Conservation (phyloP, 495 filamentous ascomycete species). For the Trypethelium eluteriae region DNA sequence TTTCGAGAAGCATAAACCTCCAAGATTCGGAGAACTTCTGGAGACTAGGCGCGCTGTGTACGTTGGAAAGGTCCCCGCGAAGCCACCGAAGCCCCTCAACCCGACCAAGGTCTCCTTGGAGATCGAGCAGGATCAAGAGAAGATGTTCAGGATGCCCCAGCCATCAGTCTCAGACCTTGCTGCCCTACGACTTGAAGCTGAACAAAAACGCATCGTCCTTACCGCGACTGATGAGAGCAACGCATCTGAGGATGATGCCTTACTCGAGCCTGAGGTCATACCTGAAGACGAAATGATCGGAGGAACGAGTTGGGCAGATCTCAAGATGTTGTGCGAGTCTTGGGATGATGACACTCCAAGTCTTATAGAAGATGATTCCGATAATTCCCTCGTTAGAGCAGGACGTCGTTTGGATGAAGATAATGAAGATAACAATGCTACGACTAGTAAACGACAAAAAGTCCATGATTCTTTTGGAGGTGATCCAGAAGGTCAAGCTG, state of each 20-base stretch:
- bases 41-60: constrained; percentile 65
- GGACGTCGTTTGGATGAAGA: constrained; percentile 19
- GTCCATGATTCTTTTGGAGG: constrained; percentile 19
- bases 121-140: constrained; percentile 70
- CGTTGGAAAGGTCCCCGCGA: constrained; percentile 58
- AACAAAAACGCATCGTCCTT: constrained; percentile 48
- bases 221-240: not conserved
- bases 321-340: constrained; percentile 72
- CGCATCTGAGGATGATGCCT: constrained; percentile 39
- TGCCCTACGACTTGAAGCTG: constrained; percentile 42
- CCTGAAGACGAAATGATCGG: constrained; percentile 58
- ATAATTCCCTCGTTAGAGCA: not conserved
- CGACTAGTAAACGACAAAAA: constrained; percentile 36
- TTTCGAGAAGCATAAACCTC: constrained; percentile 57
- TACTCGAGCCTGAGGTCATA: constrained; percentile 46
- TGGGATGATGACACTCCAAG: constrained; percentile 46
- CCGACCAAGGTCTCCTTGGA: constrained; percentile 85
- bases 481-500: not conserved
- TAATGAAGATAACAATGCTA: constrained; percentile 36
- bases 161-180: constrained; percentile 21
- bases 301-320: constrained; percentile 63
- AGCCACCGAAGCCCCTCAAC: constrained; percentile 69
- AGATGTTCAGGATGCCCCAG: constrained; percentile 60
- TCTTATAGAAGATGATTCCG: not conserved
- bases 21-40: constrained; percentile 65